Evolutionary conservation across 2,329 filamentous ascomycete species (phyloP).

Genomic region (Colletotrichum magnum): DNA sequence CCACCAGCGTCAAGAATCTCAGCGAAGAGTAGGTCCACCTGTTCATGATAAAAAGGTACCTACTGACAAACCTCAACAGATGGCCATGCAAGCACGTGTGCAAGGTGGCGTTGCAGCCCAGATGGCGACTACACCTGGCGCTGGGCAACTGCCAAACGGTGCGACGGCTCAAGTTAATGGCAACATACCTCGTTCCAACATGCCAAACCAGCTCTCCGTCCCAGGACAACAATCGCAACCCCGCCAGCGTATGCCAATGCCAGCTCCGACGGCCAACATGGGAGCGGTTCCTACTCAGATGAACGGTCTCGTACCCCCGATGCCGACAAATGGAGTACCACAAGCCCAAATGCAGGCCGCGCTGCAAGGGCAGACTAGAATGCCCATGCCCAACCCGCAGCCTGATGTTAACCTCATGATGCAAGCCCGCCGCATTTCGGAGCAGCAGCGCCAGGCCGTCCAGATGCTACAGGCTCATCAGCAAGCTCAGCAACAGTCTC

Average conservation of each 20-base stretch:
- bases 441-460: conserved; percentile 71
- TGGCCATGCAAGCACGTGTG: conserved; percentile 61
- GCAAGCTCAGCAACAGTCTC: conserved; percentile 65
- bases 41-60: background rate
- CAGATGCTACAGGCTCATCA: conserved; percentile 56
- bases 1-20: conserved; percentile 71
- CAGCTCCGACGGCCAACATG: conserved; percentile 67
- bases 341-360: conserved; percentile 79
- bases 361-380: conserved; percentile 69
- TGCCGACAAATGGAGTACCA: conserved; percentile 75
- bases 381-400: conserved; percentile 66
- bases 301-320: conserved; percentile 65
- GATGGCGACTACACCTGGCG: conserved; percentile 57
- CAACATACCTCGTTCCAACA: conserved; percentile 56
- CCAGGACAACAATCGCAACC: conserved; percentile 65
- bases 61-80: conserved; percentile 42
- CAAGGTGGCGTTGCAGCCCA: conserved; percentile 60
- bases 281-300: conserved; percentile 63
- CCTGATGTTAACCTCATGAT: conserved; percentile 70
- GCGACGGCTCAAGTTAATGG: conserved; percentile 43
- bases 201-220: conserved; percentile 60
- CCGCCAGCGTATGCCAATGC: conserved; percentile 67
- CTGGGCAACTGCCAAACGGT: conserved; percentile 45
- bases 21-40: conserved; percentile 65
- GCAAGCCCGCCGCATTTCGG: conserved; percentile 76